Conservation (phyloP, 495 filamentous ascomycete species). For the Daldinia vernicosa region DNA sequence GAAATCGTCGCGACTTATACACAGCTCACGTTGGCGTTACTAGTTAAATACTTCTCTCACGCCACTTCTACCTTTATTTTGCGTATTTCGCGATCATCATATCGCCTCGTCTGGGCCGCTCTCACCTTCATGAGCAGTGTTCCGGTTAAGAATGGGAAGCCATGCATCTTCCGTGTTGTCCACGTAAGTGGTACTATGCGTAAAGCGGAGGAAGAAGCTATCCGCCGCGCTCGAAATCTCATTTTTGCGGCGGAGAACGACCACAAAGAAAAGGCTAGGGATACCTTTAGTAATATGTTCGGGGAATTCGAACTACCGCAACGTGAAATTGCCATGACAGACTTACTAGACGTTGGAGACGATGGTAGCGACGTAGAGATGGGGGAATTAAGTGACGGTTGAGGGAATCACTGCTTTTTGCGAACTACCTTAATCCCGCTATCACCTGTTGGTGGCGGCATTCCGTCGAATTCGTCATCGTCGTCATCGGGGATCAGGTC, state of each 20-base stretch:
- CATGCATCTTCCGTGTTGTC: conserved; percentile 85
- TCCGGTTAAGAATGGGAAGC: conserved; percentile 62
- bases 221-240: conserved; percentile 75
- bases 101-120: conserved; percentile 87
- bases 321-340: conserved; percentile 54
- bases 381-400: conserved; percentile 51
- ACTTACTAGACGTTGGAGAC: conserved; percentile 51
- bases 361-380: conserved; percentile 63
- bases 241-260: conserved; percentile 68
- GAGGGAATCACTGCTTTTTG: conserved; percentile 52
- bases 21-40: conserved; percentile 27
- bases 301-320: conserved; percentile 41
- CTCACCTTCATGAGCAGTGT: conserved; percentile 82
- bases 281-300: conserved; percentile 55
- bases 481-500: conserved; percentile 47
- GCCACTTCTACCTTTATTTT: conserved; percentile 96
- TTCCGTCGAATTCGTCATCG: conserved; percentile 49
- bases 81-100: conserved; percentile 77
- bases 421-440: conserved; percentile 55
- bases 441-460: conserved; percentile 43
- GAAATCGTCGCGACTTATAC: conserved; percentile 18
- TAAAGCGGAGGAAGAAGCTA: conserved; percentile 89
- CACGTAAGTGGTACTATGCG: conserved; percentile 92
- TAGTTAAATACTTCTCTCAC: conserved; percentile 91
- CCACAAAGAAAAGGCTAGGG: conserved; percentile 47